phyloP scores from a whole-genome alignment of 495 filamentous ascomycete genomes.

The Amorphotheca resinae region DNA sequence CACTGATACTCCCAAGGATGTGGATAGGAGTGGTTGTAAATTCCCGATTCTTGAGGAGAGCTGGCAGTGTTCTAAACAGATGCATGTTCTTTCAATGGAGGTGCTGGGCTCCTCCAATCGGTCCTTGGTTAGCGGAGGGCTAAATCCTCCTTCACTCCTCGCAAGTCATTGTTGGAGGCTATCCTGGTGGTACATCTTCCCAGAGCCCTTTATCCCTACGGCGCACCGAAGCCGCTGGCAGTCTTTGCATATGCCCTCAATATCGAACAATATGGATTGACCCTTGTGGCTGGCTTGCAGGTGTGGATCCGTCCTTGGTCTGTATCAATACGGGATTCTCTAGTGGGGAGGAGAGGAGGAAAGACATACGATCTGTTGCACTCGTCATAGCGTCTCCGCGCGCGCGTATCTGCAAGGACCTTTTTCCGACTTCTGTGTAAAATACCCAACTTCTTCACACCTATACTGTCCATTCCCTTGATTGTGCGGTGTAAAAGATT shows the following conservation, averaged over 20 bases:
- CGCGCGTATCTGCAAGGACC: no score
- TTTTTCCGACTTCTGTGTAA: no score
- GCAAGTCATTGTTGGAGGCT: conserved; percentile 5
- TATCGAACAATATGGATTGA: conserved; percentile 15
- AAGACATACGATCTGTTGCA: conserved; percentile 21
- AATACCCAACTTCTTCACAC: no score
- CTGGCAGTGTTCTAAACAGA: conserved; percentile 14
- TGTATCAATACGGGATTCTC: conserved; percentile 12
- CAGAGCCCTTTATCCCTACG: conserved; percentile 8
- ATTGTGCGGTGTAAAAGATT: no score
- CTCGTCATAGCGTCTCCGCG: not conserved
- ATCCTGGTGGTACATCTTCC: conserved; percentile 12
- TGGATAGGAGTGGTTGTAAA: conserved; percentile 10
- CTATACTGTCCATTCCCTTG: no score
- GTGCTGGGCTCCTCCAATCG: conserved; percentile 17
- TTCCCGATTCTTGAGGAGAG: conserved; percentile 6
- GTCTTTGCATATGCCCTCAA: conserved; percentile 15
- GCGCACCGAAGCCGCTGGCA: conserved; percentile 9
- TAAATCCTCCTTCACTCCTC: not conserved
- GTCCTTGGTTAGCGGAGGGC: conserved; percentile 12
- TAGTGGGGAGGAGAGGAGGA: conserved; percentile 17
- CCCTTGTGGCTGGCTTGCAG: conserved; percentile 16
- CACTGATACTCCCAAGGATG: conserved; percentile 9
- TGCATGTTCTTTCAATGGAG: conserved; percentile 15
- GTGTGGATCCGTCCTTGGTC: conserved; percentile 10